These are phyloP conservation scores for Claviceps arundinis DNA, from an alignment of 2,329 filamentous ascomycete species.

Conservation along the genomic window DNA sequence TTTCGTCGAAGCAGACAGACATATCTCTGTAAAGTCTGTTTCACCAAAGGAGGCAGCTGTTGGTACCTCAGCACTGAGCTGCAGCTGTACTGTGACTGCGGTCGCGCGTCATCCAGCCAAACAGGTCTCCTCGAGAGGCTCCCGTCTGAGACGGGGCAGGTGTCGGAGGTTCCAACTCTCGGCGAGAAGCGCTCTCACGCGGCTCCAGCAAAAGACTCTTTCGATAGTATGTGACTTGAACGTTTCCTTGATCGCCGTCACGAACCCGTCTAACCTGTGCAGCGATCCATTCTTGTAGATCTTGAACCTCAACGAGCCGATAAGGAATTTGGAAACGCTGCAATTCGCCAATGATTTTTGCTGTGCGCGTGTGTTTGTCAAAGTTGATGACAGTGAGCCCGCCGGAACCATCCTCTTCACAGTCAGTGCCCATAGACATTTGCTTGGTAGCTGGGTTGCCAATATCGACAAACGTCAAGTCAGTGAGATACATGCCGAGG, in stretches of 20 bases:
- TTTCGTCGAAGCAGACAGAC: neutral
- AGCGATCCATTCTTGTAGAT: constrained; percentile 88
- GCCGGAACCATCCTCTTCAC: constrained; percentile 48
- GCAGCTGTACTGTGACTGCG: constrained; percentile 19
- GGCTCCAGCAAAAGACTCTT: constrained; percentile 79
- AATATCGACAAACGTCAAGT: constrained; percentile 89
- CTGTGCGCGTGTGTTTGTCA: constrained; percentile 89
- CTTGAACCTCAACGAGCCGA: constrained; percentile 64
- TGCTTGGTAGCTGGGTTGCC: constrained; percentile 80
- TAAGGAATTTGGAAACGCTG: constrained; percentile 96
- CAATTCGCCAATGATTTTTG: constrained; percentile 88
- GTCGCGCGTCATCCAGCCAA: constrained; percentile 39
- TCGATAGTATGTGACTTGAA: constrained; percentile 57
- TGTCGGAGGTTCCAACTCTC: constrained; percentile 21
- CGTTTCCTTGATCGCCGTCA: constrained; percentile 38
- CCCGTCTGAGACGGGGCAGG: constrained; percentile 16
- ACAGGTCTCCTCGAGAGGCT: constrained; percentile 27
- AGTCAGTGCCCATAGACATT: constrained; percentile 36
- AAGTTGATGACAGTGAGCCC: constrained; percentile 85
- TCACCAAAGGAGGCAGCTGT: neutral
- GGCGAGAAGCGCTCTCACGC: constrained; percentile 34
- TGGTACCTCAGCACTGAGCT: constrained; percentile 7
- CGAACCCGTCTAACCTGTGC: constrained; percentile 68
- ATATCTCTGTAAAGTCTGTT: neutral
- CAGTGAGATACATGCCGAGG: constrained; percentile 89